phyloP scores from a whole-genome alignment of 352 stramenopile genomes.

The Phytophthora europaea region DNA sequence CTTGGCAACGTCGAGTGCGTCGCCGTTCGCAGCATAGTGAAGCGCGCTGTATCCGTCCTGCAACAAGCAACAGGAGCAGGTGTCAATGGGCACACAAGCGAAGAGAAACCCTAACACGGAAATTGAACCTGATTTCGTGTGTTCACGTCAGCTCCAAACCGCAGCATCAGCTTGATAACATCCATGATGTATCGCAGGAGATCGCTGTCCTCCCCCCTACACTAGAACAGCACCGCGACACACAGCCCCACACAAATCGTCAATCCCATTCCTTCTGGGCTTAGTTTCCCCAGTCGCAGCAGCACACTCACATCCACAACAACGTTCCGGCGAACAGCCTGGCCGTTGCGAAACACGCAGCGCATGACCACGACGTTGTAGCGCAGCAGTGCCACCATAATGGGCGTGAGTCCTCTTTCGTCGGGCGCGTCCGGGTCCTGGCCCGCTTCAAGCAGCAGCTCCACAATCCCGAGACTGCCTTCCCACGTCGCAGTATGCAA shows the following conservation, averaged over 20 bases:
- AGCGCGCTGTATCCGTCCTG: constrained; percentile 32
- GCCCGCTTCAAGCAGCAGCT: constrained; percentile 26
- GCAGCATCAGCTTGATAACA: constrained; percentile 15
- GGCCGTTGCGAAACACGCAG: constrained; percentile 34
- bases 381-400: constrained; percentile 37
- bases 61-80: constrained; percentile 6
- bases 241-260: constrained; percentile 6
- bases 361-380: constrained; percentile 37
- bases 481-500: constrained; percentile 36
- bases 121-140: constrained; percentile 12
- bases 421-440: constrained; percentile 33
- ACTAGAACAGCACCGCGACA: constrained; percentile 12
- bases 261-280: background rate
- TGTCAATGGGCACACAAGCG: background rate
- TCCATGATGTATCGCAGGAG: constrained; percentile 8
- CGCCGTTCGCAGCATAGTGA: constrained; percentile 26
- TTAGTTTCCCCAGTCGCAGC: background rate
- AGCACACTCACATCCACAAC: constrained; percentile 33
- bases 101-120: background rate
- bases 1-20: constrained; percentile 26
- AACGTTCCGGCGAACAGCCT: constrained; percentile 27
- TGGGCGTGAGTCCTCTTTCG: constrained; percentile 28
- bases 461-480: constrained; percentile 17
- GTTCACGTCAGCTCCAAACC: constrained; percentile 23
- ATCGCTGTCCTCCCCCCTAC: constrained; percentile 23